Evolutionary conservation across 805 yeast genomes (phyloP), one percentile per base, ranked within the genome.

Genomic region (Zygoascus ofunaensis): DNA sequence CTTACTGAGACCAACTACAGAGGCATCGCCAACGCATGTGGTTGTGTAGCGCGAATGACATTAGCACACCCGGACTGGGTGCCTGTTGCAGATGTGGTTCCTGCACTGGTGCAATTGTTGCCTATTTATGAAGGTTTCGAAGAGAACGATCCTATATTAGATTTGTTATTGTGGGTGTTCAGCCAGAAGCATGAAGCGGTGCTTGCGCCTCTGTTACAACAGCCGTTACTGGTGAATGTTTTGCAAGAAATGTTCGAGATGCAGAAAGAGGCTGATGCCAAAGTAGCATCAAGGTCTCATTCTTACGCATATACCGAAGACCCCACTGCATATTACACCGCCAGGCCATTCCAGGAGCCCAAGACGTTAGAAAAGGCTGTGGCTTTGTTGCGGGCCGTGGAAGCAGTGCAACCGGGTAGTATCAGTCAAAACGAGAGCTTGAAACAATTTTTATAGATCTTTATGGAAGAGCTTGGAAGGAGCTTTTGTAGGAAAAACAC

Each of bases 1-100:
- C 94, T 82, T 53, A 90, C 83, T 62, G 95, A 87, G 52, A 82
- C 78, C 48, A 76, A 85, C 55, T 80, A 81, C 66, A 76, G 95
- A 69, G 79, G 94, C 4, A 78, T 77, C 54, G 96, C 97, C 48
- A 92, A 92, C 64, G 95, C 95, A 3, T 82, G 92, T 64, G 98
- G 98, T 37, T 92, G 97, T 74, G 95, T 89, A 46, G 89, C 95
- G 15, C 79, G 98, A 66, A 73, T 92, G 84, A 76, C 84, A 12
- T 69, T 85, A 62, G 80, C 82, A 60, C 75, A 83, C 62, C 79
- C 77, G 56, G 51, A 55, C 15, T 74, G 82, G 32, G 79, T 89
- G 54, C 97, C 97, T 48, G 65, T 87, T 53, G 78, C 74, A 48
- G 87, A 79, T 45, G 76, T 90, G 36, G 69, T 83, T 19, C 94